Base-by-base conservation (phyloP, 306 rosid genomes). In the Inga laurina region DNA sequence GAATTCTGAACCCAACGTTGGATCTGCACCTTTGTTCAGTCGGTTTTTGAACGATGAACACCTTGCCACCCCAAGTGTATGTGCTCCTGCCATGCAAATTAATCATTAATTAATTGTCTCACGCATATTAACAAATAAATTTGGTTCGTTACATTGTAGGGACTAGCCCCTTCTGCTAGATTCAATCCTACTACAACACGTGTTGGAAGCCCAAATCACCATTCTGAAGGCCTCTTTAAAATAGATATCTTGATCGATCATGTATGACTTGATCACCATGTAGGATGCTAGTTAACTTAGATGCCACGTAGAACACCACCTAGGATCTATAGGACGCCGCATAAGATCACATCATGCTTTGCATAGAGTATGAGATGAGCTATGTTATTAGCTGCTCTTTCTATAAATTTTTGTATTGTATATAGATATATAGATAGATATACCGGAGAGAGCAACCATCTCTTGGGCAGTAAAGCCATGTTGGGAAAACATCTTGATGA, bases 361-460 rank as follows among this genome's bases (percentile, higher is more conserved):
- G 52, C 18, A 48, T 48, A 48, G 16, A 12, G 14, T 48, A 48
- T 48, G 52, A 12, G 18, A 48, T 48, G 16, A 48, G 52, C 52
- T 48, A 48, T 13, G 52, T 48, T 48, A 12, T 48, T 48, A 48
- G 7, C 8, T 16, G 8, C 3, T 52, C 22, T 7, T 56, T 56
- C 8, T 0, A 59, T 9, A 9, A 2, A 22, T 22, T 22, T 0
- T 3, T 10, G 11, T n/a, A n/a, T 22, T 59, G 13, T 54, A 24
- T 30, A 32, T 27, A 32, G 5, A 30, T 24, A 11, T 24, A 32
- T 32, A 32, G 2, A 14, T 12, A 30, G 32, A 30, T 32, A 78
- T 88, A 94, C 98, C 98, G 2, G 97, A 95, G 39, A 95, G 90
- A 69, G 97, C 97, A 51, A 95, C 97, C 95, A 90, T 84, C 71